phyloP scores from a whole-genome alignment of 2,329 filamentous ascomycete species.

The Fusarium sp. region DNA sequence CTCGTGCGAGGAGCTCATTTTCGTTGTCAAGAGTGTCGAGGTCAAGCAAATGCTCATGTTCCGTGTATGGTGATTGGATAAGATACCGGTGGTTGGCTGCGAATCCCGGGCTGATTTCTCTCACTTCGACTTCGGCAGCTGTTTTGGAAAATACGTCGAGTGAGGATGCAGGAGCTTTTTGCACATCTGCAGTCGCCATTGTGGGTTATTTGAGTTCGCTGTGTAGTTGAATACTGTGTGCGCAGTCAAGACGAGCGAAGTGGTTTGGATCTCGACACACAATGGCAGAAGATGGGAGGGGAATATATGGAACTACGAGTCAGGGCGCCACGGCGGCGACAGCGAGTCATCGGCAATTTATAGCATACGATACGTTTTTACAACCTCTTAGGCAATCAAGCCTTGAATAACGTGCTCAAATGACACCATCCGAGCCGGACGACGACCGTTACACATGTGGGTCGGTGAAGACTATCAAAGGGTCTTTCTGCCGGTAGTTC shows the following conservation, averaged over 20 bases:
- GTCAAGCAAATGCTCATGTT: conserved; percentile 75
- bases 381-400: conserved; percentile 39
- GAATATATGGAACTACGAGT: conserved; percentile 1
- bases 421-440: conserved; percentile 42
- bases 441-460: conserved; percentile 37
- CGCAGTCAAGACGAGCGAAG: neutral
- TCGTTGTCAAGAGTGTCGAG: conserved; percentile 72
- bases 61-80: conserved; percentile 80
- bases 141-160: conserved; percentile 39
- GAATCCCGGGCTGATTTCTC: conserved; percentile 32
- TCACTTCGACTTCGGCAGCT: conserved; percentile 38
- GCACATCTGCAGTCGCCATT: conserved; percentile 44
- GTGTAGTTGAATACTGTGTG: neutral
- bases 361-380: conserved; percentile 11
- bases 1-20: conserved; percentile 75
- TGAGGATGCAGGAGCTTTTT: conserved; percentile 38
- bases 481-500: conserved; percentile 19
- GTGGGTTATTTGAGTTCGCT: neutral
- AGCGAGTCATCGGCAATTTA: conserved; percentile 36
- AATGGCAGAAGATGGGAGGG: neutral
- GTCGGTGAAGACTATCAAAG: conserved; percentile 36
- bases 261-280: neutral
- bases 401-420: conserved; percentile 43
- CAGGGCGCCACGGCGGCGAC: neutral
- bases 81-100: conserved; percentile 51